Conservation (phyloP, 2,329 filamentous ascomycete species). For the Mariannaea elegans region DNA sequence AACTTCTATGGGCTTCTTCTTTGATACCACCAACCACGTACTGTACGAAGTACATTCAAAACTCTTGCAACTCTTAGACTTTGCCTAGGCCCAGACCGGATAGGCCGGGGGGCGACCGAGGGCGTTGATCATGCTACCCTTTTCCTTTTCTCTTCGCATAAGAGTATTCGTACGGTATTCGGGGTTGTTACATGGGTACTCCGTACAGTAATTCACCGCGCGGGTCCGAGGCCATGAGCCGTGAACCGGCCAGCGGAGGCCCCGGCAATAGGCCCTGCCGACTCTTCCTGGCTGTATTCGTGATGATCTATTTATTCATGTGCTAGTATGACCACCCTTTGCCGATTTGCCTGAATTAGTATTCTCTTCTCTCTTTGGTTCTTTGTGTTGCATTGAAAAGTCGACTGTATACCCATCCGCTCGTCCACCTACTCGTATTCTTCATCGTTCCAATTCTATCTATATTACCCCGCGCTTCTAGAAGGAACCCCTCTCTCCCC, state of each 20-base stretch:
- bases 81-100: conserved; percentile 28
- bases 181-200: no score
- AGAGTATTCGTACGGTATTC: conserved; percentile 2
- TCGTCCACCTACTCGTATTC: conserved; percentile 3
- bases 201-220: conserved; percentile 39
- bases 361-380: background rate
- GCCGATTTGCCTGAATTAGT: background rate
- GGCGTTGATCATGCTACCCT: no score
- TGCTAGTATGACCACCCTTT: background rate
- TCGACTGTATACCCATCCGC: conserved; percentile 5
- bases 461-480: conserved; percentile 16
- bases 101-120: conserved; percentile 29
- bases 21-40: no score
- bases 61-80: no score
- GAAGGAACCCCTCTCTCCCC: background rate
- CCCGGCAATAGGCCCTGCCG: conserved; percentile 19
- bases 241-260: conserved; percentile 30
- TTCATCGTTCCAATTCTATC: conserved; percentile 17
- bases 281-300: background rate
- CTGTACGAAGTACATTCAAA: no score
- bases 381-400: no score
- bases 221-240: conserved; percentile 30
- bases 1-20: conserved; percentile 16
- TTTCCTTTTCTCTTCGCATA: background rate
- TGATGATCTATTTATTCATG: background rate